Evolutionary conservation across 2,329 filamentous ascomycete genomes (phyloP).

Genomic region (Neonectria magnoliae): DNA sequence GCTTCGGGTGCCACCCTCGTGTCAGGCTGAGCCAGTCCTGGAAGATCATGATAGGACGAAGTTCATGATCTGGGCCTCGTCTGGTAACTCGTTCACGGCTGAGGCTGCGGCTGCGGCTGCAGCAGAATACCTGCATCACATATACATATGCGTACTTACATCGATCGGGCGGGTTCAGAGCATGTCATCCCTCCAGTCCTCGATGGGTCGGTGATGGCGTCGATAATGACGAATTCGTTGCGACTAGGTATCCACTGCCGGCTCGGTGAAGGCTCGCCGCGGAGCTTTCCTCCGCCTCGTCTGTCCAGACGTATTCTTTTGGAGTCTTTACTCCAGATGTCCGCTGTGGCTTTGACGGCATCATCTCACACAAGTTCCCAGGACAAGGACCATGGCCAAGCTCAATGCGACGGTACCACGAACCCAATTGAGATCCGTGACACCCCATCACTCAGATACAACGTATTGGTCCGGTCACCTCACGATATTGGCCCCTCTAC

Average conservation of each 20-base stretch:
- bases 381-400: slow-evolving; percentile 27
- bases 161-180: slow-evolving; percentile 15
- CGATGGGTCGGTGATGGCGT: slow-evolving; percentile 5
- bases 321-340: slow-evolving; percentile 3
- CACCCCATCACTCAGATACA: slow-evolving; percentile 22
- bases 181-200: not conserved
- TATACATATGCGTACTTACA: slow-evolving; percentile 12
- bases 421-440: slow-evolving; percentile 39
- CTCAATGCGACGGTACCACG: slow-evolving; percentile 29
- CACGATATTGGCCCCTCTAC: slow-evolving; percentile 9
- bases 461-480: slow-evolving; percentile 9
- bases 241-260: not conserved
- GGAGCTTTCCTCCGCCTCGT: not conserved
- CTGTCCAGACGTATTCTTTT: not conserved
- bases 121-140: slow-evolving; percentile 9
- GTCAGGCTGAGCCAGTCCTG: slow-evolving; percentile 1
- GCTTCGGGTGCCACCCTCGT: not conserved
- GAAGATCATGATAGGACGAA: slow-evolving; percentile 5
- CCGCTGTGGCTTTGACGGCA: slow-evolving; percentile 11
- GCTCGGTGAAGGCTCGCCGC: not conserved
- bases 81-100: slow-evolving; percentile 10
- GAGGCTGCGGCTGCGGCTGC: not conserved
- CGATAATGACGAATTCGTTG: not conserved
- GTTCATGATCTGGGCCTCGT: slow-evolving; percentile 10
- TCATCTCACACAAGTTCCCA: slow-evolving; percentile 17